phyloP scores from a whole-genome alignment of 2,329 filamentous ascomycete genomes.

The Aspergillus glaucus region DNA sequence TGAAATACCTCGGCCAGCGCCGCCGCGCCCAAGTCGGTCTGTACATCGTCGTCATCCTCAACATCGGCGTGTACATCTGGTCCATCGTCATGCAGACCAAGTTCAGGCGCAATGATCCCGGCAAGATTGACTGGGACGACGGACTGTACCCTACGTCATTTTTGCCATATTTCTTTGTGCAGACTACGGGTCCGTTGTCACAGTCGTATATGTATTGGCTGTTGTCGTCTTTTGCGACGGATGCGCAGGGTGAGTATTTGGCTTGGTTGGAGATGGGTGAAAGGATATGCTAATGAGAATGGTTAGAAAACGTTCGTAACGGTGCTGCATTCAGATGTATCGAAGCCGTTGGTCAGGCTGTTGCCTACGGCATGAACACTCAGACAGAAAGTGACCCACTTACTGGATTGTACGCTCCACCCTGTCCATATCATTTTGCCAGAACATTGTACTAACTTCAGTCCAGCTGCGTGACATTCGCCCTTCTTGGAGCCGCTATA shows the following conservation, averaged over 20 bases:
- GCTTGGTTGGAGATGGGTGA: not conserved
- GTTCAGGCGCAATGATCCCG: conserved; percentile 36
- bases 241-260: conserved; percentile 30
- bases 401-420: conserved; percentile 32
- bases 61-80: conserved; percentile 46
- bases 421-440: not conserved
- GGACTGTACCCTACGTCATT: conserved; percentile 38
- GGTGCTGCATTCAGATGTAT: conserved; percentile 38
- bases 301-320: conserved; percentile 36
- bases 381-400: conserved; percentile 33
- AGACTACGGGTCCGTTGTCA: conserved; percentile 38
- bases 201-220: conserved; percentile 45
- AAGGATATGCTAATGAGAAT: not conserved
- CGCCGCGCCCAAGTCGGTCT: conserved; percentile 44
- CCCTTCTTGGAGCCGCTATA: conserved; percentile 29
- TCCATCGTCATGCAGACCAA: conserved; percentile 43
- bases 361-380: conserved; percentile 40
- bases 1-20: conserved; percentile 36
- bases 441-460: too few relatives aligned
- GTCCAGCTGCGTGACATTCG: conserved; percentile 32
- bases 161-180: conserved; percentile 46
- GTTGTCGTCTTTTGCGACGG: conserved; percentile 38
- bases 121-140: conserved; percentile 44
- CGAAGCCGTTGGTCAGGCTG: conserved; percentile 37
- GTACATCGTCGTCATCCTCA: conserved; percentile 41